Percentiles rank a stretch among this genome's conserved stretches.
These are phyloP conservation scores for Madurella fahalii DNA, from an alignment of 2,329 filamentous ascomycete species.

Conservation along the genomic window DNA sequence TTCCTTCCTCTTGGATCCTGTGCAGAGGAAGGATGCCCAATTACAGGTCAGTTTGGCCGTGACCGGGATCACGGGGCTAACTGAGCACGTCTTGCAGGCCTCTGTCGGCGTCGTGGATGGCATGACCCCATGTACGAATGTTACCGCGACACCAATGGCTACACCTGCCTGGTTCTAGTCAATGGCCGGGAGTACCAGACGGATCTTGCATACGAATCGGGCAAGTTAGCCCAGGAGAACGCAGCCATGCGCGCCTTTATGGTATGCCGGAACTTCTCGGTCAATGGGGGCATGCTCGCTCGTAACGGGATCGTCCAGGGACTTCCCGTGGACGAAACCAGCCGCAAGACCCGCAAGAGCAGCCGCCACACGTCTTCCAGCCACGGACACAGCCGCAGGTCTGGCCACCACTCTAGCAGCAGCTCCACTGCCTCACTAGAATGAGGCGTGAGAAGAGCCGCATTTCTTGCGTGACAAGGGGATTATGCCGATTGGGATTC, in stretches of 20 bases:
- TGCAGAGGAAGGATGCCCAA: conserved; percentile 12
- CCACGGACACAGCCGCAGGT: conserved; percentile 46
- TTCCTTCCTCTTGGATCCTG: not conserved
- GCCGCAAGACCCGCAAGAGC: conserved; percentile 44
- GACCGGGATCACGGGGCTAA: conserved; percentile 32
- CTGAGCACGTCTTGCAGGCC: conserved; percentile 54
- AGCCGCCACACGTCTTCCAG: conserved; percentile 44
- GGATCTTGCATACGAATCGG: conserved; percentile 77
- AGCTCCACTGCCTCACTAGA: conserved; percentile 59
- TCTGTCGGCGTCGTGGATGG: conserved; percentile 94
- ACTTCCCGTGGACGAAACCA: conserved; percentile 53
- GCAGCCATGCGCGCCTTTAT: conserved; percentile 95
- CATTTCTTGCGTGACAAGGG: conserved; percentile 13
- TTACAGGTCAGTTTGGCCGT: not conserved
- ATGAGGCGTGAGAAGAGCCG: conserved; percentile 32
- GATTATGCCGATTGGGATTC: conserved; percentile 11
- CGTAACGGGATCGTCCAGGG: conserved; percentile 66
- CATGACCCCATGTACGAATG: conserved; percentile 84
- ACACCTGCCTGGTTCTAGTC: conserved; percentile 85
- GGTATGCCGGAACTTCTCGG: conserved; percentile 95
- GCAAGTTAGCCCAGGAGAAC: conserved; percentile 81
- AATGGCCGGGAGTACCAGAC: conserved; percentile 97
- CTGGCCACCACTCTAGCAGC: conserved; percentile 58
- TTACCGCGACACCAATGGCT: conserved; percentile 69
- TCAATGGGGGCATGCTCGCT: conserved; percentile 87